A percentile compares a stretch with the other conserved stretches of the same genome.
Evolutionary conservation across 805 yeast species (phyloP).

Genomic region (Pichia occidentalis): DNA sequence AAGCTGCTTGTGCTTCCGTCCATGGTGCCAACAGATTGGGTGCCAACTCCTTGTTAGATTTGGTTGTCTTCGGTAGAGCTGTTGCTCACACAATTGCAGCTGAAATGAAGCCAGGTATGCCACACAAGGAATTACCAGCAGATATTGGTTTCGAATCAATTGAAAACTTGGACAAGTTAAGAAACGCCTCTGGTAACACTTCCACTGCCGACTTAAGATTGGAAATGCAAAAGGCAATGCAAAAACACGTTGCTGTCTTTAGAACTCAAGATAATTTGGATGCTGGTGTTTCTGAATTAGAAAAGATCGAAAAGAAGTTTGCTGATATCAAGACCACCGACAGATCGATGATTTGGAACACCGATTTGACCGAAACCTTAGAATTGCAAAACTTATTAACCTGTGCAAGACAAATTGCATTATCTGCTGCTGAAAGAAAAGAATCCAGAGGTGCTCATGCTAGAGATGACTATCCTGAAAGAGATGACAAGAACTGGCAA

Average conservation of each 20-base stretch:
- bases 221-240: constrained; percentile 95
- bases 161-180: constrained; percentile 80
- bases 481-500: constrained; percentile 97
- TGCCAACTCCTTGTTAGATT: constrained; percentile 93
- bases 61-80: constrained; percentile 98
- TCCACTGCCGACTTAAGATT: constrained; percentile 85
- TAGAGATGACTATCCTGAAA: constrained; percentile 92
- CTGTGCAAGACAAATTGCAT: constrained; percentile 94
- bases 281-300: constrained; percentile 79
- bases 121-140: constrained; percentile 74
- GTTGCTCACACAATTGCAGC: constrained; percentile 89
- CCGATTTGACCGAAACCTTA: constrained; percentile 91
- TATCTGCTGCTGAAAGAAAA: constrained; percentile 87
- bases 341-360: constrained; percentile 98
- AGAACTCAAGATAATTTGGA: constrained; percentile 89
- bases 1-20: constrained; percentile 97
- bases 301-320: constrained; percentile 67
- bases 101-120: constrained; percentile 78
- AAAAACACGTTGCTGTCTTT: constrained; percentile 93
- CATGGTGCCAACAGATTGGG: constrained; percentile 99
- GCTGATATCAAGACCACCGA: constrained; percentile 79
- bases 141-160: constrained; percentile 87
- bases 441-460: constrained; percentile 99
- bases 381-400: constrained; percentile 95
- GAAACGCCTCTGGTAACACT: constrained; percentile 77